Base-by-base conservation (phyloP, 1,284 basidiomycete species). In the Sphaerobolus stellatus region DNA sequence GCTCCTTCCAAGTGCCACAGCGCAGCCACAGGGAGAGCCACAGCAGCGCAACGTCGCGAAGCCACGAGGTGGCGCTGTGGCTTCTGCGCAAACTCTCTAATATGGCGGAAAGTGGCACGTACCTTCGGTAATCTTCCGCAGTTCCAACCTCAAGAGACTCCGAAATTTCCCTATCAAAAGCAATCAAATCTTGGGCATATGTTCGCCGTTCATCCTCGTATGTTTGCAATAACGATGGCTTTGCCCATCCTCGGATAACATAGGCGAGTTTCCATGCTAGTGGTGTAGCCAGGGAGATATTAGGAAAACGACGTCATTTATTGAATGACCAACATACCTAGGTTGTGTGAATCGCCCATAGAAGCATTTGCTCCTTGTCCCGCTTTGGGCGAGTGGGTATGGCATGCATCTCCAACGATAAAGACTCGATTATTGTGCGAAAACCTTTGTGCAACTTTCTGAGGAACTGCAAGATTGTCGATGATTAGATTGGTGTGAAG, bases 341-440 rank as follows among this genome's bases (percentile, higher is more conserved):
- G 52, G 52, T 68, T 70, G 36, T 67, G 62, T 6, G 64, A 60
- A 54, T 70, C 68, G 8, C 62, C 62, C 60, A 70, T 66, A 14
- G 65, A 64, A 2, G 63, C 64, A 55, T 70, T 70, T 18, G 66
- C 65, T 9, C 68, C 67, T 53, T 68, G 66, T 7, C 66, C 68
- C 18, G 65, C 67, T 31, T 68, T 68, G 4, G 68, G 67, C 5
- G 67, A 68, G 46, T 69, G 68, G 1, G 66, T 68, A 46, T 70
- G 68, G 56, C 57, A 66, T 9, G 67, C 66, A 54, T 68, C 68
- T 2, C 68, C 68, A 3, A 57, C 59, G n/a, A 69, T 63, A 44
- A 69, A 69, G 3, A 69, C 58, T 20, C 61, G 56, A 27, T 63
- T 56, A 11, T 62, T 34, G 31, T 56, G 50, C 27, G 66, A 64